Evolutionary conservation across 2,329 filamentous ascomycete species (phyloP), one percentile per base, ranked within the genome.

Genomic region (Penicillium sp.): DNA sequence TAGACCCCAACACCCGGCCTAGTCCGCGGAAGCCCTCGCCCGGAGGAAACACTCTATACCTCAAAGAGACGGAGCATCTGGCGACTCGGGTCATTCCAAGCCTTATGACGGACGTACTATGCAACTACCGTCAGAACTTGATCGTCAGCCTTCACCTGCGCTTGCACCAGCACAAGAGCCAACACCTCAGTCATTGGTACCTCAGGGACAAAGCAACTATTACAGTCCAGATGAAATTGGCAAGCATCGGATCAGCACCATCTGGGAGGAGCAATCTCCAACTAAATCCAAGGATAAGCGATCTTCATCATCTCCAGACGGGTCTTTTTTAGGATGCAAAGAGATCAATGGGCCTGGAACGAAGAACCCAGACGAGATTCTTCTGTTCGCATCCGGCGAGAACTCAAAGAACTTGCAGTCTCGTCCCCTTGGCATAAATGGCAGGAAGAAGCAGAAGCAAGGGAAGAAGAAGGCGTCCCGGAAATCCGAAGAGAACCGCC

Each of bases 271-370:
- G 20, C 35, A 37, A 37, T 58, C 57, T 2, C 57, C 57, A 16
- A 52, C 45, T 18, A 62, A 55, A 40, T 32, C 52, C n/a, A 60
- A 57, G 40, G 55, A 54, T n/a, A 49, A 56, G 27, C 42, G 49
- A 23, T 40, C 44, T 8, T 50, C 54, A 6, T 43, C 51, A 13
- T 59, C 60, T 18, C 47, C 54, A 1, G 66, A 67, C 18, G 66
- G 66, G 9, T 68, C 66, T 65, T 69, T 69, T 64, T 65, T 70
- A 65, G 66, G 66, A 9, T 69, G 66, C 59, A 66, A 64, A 47
- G 66, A 67, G 39, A 68, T 69, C 44, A 63, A 66, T 35, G 57
- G 60, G 10, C 58, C 61, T 8, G 50, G 52, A 24, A 57, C 61
- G 32, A 67, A 63, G 38, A 68, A 66, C 31, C 66, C 66, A 18